phyloP scores from a whole-genome alignment of 2,329 filamentous ascomycete species.

The Chalara sp. region DNA sequence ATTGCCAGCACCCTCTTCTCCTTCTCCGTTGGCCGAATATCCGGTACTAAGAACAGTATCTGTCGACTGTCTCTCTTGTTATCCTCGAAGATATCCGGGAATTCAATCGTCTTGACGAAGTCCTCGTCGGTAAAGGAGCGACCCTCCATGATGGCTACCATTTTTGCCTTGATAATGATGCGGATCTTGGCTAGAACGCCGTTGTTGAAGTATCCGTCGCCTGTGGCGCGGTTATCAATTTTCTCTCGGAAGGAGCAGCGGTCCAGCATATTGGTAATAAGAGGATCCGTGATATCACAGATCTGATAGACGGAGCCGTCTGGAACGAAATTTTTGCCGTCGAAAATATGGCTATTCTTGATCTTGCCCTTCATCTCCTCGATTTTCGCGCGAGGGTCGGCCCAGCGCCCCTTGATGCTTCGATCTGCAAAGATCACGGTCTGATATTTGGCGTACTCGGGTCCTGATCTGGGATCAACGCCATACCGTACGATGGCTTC shows the following conservation, averaged over 20 bases:
- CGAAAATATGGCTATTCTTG: constrained; percentile 67
- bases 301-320: constrained; percentile 94
- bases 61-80: constrained; percentile 13
- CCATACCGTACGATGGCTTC: constrained; percentile 83
- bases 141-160: constrained; percentile 57
- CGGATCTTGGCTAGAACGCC: constrained; percentile 79
- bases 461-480: constrained; percentile 73
- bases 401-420: constrained; percentile 18
- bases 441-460: constrained; percentile 76
- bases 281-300: constrained; percentile 80
- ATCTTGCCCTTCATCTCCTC: constrained; percentile 6
- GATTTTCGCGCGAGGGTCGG: constrained; percentile 18
- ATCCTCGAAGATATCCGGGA: constrained; percentile 24
- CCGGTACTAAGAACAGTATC: constrained; percentile 21
- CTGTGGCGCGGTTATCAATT: constrained; percentile 56
- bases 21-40: constrained; percentile 19
- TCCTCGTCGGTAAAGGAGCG: constrained; percentile 42
- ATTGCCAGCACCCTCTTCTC: constrained; percentile 11
- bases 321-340: constrained; percentile 64
- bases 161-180: constrained; percentile 81
- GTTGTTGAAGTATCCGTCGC: constrained; percentile 79
- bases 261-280: background rate
- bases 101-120: constrained; percentile 36
- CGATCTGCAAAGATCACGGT: constrained; percentile 68
- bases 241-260: constrained; percentile 45